Conservation (phyloP, 768 basidiomycete species). For the Panus rudis region DNA sequence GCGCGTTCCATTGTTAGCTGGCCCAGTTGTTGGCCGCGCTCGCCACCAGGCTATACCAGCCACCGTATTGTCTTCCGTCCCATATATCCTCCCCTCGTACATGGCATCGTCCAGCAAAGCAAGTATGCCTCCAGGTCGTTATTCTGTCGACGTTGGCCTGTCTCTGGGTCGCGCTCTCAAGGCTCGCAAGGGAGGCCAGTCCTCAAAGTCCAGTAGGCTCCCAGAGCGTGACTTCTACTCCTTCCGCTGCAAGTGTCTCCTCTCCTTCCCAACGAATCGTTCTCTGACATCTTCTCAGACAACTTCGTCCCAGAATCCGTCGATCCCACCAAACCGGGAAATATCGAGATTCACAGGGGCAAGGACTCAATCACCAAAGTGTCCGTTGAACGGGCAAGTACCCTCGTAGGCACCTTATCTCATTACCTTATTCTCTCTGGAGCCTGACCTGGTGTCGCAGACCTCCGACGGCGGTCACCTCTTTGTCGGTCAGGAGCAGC, state of each 20-base stretch:
- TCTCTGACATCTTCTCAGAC: constrained; percentile 34
- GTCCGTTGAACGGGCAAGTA: constrained; percentile 57
- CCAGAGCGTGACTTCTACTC: constrained; percentile 69
- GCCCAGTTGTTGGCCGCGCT: too few species aligned
- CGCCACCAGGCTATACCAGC: too few species aligned
- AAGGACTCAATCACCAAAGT: constrained; percentile 43
- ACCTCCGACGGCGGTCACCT: constrained; percentile 40
- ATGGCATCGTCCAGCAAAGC: too few species aligned
- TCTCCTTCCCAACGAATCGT: background rate
- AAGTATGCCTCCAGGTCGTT: too few species aligned
- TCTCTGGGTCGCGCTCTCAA: constrained; percentile 63
- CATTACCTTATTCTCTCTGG: background rate
- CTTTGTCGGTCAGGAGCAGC: constrained; percentile 51
- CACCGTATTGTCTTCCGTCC: constrained; percentile 30
- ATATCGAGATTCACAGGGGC: constrained; percentile 51
- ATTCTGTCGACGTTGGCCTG: constrained; percentile 51
- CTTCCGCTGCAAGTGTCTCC: constrained; percentile 54
- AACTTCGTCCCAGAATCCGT: constrained; percentile 72
- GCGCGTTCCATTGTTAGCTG: too few species aligned
- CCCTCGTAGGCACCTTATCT: constrained; percentile 42
- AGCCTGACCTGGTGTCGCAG: constrained; percentile 24
- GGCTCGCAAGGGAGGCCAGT: constrained; percentile 49
- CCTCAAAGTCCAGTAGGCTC: constrained; percentile 34
- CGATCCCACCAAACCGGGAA: constrained; percentile 57
- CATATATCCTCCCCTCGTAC: constrained; percentile 56